A percentile compares a stretch with the other conserved stretches of the same genome.
Conservation (phyloP, 2,329 filamentous ascomycete species). For the Rutstroemia sydowiana region DNA sequence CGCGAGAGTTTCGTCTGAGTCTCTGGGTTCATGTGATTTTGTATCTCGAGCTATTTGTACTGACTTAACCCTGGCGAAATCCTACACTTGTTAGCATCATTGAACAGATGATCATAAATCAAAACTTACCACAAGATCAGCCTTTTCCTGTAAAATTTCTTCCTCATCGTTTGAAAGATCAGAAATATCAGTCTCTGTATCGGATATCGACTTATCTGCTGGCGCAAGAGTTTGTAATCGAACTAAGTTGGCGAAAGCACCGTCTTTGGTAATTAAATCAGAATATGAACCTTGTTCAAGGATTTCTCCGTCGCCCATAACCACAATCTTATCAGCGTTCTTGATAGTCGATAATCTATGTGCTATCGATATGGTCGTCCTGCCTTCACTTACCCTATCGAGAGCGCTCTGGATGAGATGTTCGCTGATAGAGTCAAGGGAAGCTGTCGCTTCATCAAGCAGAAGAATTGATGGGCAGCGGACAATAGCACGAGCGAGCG, state of each 20-base stretch:
- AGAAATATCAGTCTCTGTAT: neutral
- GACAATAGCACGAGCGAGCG: slow-evolving; percentile 55
- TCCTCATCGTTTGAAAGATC: neutral
- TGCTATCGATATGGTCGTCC: slow-evolving; percentile 89
- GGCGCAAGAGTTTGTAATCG: slow-evolving; percentile 1
- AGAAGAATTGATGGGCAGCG: slow-evolving; percentile 50
- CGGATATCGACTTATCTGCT: neutral
- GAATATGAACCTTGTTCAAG: slow-evolving; percentile 71
- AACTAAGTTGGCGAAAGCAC: slow-evolving; percentile 27
- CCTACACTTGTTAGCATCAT: neutral
- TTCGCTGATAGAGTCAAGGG: slow-evolving; percentile 78
- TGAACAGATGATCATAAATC: neutral
- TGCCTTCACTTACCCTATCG: slow-evolving; percentile 69
- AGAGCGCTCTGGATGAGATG: slow-evolving; percentile 84
- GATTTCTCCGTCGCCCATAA: slow-evolving; percentile 68
- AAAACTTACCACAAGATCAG: neutral
- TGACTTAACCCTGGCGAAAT: neutral
- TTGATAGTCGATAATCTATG: slow-evolving; percentile 83
- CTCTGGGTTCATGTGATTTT: neutral
- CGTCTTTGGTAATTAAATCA: slow-evolving; percentile 54
- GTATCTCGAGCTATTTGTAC: neutral
- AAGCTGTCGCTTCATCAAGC: slow-evolving; percentile 54
- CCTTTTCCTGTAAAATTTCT: neutral
- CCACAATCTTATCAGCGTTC: slow-evolving; percentile 81
- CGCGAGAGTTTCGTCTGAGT: neutral